phyloP scores from a whole-genome alignment of 1,139 yeast genomes.

The Hemisphaericaspora lyxosophila region DNA sequence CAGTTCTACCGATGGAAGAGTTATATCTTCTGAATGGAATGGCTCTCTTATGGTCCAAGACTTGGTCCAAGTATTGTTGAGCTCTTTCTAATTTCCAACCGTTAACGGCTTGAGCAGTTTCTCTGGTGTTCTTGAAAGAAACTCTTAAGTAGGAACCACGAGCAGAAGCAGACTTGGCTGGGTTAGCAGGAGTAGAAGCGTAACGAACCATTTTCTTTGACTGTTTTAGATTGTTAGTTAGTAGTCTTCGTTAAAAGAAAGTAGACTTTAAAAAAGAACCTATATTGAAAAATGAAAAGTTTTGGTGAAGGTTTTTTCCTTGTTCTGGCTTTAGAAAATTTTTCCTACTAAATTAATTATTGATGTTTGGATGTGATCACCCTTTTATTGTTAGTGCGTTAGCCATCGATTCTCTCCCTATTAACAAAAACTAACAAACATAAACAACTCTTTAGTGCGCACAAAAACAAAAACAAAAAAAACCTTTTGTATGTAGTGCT shows the following conservation, averaged over 20 bases:
- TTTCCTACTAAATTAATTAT: neutral
- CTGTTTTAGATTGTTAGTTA: conserved; percentile 5
- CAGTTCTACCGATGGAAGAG: conserved; percentile 97
- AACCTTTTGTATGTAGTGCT: too few species aligned
- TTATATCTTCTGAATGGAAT: conserved; percentile 99
- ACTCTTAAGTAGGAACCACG: conserved; percentile 99
- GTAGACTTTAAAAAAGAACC: conserved; percentile 1
- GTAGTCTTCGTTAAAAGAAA: conserved; percentile 1
- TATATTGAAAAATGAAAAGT: conserved; percentile 5
- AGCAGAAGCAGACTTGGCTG: conserved; percentile 99
- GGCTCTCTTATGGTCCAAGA: conserved; percentile 97
- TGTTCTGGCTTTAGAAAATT: conserved; percentile 1
- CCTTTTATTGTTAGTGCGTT: neutral
- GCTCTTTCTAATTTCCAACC: conserved; percentile 99
- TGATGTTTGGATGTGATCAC: conserved; percentile 7
- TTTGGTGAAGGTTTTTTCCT: conserved; percentile 5
- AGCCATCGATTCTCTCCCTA: too few species aligned
- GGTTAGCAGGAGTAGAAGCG: conserved; percentile 99
- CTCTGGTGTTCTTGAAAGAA: conserved; percentile 99
- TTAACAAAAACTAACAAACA: too few species aligned
- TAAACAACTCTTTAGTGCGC: neutral
- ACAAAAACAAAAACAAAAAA: too few species aligned
- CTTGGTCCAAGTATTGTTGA: conserved; percentile 94
- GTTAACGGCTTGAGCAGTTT: conserved; percentile 96
- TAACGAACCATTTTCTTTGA: conserved; percentile 59